Evolutionary conservation across 1,139 yeast species (phyloP).

Genomic region (Suhomyces anneliseae): DNA sequence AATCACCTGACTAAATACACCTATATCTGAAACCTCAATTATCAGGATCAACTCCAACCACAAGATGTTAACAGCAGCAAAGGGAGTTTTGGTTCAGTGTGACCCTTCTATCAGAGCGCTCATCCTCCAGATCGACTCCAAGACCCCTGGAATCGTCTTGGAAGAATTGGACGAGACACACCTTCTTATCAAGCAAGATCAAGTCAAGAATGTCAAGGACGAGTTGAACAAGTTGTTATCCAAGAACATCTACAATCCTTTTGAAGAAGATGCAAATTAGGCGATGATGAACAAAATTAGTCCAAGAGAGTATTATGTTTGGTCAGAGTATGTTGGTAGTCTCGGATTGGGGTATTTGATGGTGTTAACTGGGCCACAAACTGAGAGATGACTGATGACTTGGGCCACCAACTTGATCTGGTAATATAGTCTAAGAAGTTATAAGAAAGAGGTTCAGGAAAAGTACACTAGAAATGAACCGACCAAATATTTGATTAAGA

Average conservation of each 20-base stretch:
- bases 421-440: no score
- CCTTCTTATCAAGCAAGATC: slow-evolving; percentile 71
- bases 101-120: slow-evolving; percentile 93
- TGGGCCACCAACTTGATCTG: no score
- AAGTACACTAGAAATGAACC: no score
- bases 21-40: background rate
- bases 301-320: no score
- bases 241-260: slow-evolving; percentile 81
- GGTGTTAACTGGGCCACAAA: no score
- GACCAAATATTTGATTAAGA: no score
- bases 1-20: background rate
- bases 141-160: slow-evolving; percentile 65
- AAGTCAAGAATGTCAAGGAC: slow-evolving; percentile 70
- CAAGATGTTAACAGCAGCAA: slow-evolving; percentile 46
- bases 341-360: no score
- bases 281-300: background rate
- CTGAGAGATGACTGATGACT: no score
- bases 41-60: no score
- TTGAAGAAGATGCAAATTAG: slow-evolving; percentile 56
- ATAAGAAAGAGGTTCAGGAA: no score
- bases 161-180: slow-evolving; percentile 90
- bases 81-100: slow-evolving; percentile 52
- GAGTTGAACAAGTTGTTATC: slow-evolving; percentile 76
- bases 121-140: slow-evolving; percentile 75
- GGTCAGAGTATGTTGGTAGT: no score